Percentiles rank a stretch among this genome's conserved stretches.
phyloP scores from a whole-genome alignment of 2,329 filamentous ascomycete genomes.

The Berkeleyomyces rouxiae region DNA sequence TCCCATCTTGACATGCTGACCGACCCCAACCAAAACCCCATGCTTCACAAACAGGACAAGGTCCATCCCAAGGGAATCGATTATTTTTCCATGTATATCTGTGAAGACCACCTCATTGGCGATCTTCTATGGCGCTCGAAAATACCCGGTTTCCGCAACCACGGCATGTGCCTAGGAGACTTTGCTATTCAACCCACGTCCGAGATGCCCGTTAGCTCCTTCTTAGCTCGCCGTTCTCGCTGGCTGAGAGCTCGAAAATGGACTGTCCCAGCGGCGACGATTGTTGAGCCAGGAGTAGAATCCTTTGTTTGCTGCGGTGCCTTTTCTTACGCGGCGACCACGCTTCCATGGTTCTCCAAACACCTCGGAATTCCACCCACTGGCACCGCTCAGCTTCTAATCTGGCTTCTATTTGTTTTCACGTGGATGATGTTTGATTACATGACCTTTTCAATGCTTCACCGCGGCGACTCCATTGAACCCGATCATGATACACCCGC shows the following conservation, averaged over 20 bases:
- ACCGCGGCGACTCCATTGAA: slow-evolving; percentile 54
- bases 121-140: slow-evolving; percentile 71
- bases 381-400: slow-evolving; percentile 46
- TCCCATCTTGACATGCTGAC: slow-evolving; percentile 70
- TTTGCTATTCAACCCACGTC: slow-evolving; percentile 80
- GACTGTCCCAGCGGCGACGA: slow-evolving; percentile 73
- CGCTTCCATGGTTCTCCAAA: slow-evolving; percentile 44
- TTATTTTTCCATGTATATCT: slow-evolving; percentile 90
- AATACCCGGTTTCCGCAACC: slow-evolving; percentile 52
- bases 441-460: slow-evolving; percentile 54
- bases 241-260: slow-evolving; percentile 93
- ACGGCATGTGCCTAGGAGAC: slow-evolving; percentile 71
- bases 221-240: slow-evolving; percentile 63
- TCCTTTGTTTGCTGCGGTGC: slow-evolving; percentile 70
- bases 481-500: slow-evolving; percentile 54
- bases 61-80: slow-evolving; percentile 52
- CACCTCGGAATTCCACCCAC: slow-evolving; percentile 40
- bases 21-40: slow-evolving; percentile 29
- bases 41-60: slow-evolving; percentile 20
- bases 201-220: slow-evolving; percentile 59
- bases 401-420: slow-evolving; percentile 50
- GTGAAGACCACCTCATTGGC: slow-evolving; percentile 91
- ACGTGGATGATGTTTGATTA: slow-evolving; percentile 65
- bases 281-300: slow-evolving; percentile 87
- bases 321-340: slow-evolving; percentile 62